These are phyloP conservation scores for Dactylellina haptotyla DNA, from an alignment of 2,329 filamentous ascomycete species.

Conservation along the genomic window DNA sequence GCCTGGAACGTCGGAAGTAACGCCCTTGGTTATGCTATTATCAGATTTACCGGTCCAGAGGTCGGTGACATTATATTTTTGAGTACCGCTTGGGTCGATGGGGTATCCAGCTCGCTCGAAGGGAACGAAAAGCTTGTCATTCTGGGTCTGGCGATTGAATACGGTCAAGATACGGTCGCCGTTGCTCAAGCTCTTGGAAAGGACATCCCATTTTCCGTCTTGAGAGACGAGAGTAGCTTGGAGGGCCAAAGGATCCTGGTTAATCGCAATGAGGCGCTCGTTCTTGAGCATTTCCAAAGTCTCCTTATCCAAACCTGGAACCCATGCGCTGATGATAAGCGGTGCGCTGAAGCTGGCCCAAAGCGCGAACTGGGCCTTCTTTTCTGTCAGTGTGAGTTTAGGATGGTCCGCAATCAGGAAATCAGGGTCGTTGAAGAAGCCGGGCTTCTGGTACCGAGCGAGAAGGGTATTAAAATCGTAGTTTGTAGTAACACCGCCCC, in stretches of 20 bases:
- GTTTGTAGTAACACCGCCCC: slow-evolving; percentile 66
- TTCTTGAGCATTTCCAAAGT: slow-evolving; percentile 62
- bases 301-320: slow-evolving; percentile 60
- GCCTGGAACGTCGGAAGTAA: slow-evolving; percentile 59
- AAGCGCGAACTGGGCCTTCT: slow-evolving; percentile 61
- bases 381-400: slow-evolving; percentile 60
- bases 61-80: slow-evolving; percentile 61
- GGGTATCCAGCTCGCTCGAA: slow-evolving; percentile 62
- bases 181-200: slow-evolving; percentile 65
- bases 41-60: slow-evolving; percentile 62
- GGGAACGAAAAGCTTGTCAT: slow-evolving; percentile 59
- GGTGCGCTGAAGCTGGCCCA: slow-evolving; percentile 61
- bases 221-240: slow-evolving; percentile 66
- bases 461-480: slow-evolving; percentile 64
- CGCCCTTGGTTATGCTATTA: slow-evolving; percentile 54
- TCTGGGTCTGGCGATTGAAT: slow-evolving; percentile 62
- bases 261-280: slow-evolving; percentile 62
- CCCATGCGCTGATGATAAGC: slow-evolving; percentile 62
- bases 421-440: slow-evolving; percentile 62
- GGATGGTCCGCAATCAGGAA: slow-evolving; percentile 61
- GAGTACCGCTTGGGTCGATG: slow-evolving; percentile 56
- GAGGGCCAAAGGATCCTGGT: slow-evolving; percentile 63
- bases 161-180: slow-evolving; percentile 65
- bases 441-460: slow-evolving; percentile 61
- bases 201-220: slow-evolving; percentile 63